phyloP scores from a whole-genome alignment of 2,329 filamentous ascomycete species.

The Curvularia eragrostidis region DNA sequence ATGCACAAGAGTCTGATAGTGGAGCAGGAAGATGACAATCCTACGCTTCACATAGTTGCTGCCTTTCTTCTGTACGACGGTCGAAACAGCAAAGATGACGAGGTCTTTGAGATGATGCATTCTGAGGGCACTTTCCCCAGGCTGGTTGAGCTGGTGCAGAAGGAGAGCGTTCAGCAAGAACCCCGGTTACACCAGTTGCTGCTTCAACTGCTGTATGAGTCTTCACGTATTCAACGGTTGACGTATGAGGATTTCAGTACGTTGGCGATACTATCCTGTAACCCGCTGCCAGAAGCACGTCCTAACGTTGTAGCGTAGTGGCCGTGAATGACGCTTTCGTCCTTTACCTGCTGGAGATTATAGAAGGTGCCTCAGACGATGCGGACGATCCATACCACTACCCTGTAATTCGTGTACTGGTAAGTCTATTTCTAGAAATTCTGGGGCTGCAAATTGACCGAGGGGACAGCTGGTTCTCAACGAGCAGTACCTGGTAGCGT shows the following conservation, averaged over 20 bases:
- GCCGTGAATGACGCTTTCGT: slow-evolving; percentile 79
- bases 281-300: not conserved
- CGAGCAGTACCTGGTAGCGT: slow-evolving; percentile 93
- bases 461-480: slow-evolving; percentile 81
- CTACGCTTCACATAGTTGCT: slow-evolving; percentile 80
- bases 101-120: slow-evolving; percentile 86
- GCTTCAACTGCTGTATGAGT: slow-evolving; percentile 92
- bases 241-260: slow-evolving; percentile 76
- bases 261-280: slow-evolving; percentile 41
- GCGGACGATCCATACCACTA: slow-evolving; percentile 94
- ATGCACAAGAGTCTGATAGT: slow-evolving; percentile 20
- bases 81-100: slow-evolving; percentile 74
- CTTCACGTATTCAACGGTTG: slow-evolving; percentile 88
- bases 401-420: slow-evolving; percentile 88
- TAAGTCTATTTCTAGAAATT: slow-evolving; percentile 56
- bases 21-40: slow-evolving; percentile 80
- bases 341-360: slow-evolving; percentile 80
- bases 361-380: slow-evolving; percentile 87
- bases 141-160: slow-evolving; percentile 80
- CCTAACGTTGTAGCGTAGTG: slow-evolving; percentile 47
- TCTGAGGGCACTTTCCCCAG: slow-evolving; percentile 82
- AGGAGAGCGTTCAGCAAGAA: slow-evolving; percentile 67
- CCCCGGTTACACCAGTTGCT: slow-evolving; percentile 78
- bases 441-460: slow-evolving; percentile 1
- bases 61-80: slow-evolving; percentile 90